A percentile compares a stretch with the other conserved stretches of the same genome.
Evolutionary conservation across 2,329 filamentous ascomycete species (phyloP).

Genomic region (Erysiphe pulchra): DNA sequence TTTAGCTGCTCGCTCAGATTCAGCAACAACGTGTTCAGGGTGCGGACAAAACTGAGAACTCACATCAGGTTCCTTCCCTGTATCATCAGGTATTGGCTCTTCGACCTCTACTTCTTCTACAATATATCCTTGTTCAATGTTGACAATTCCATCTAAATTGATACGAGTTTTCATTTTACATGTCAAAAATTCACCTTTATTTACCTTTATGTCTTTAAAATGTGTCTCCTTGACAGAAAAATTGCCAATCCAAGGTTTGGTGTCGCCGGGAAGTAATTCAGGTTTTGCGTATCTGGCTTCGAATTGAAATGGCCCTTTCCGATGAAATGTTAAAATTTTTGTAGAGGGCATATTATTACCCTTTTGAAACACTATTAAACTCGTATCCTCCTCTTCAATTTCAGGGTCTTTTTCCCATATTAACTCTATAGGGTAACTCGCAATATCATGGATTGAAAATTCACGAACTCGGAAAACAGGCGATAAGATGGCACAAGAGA

Average conservation of each 20-base stretch:
- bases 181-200: slow-evolving; percentile 95
- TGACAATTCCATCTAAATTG: slow-evolving; percentile 87
- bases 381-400: slow-evolving; percentile 95
- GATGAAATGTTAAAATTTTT: slow-evolving; percentile 98
- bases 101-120: slow-evolving; percentile 96
- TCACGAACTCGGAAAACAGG: slow-evolving; percentile 96
- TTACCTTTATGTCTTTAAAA: slow-evolving; percentile 71
- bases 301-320: slow-evolving; percentile 88
- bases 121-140: slow-evolving; percentile 91
- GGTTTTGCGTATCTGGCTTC: slow-evolving; percentile 85
- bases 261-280: slow-evolving; percentile 65
- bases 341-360: slow-evolving; percentile 94
- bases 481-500: slow-evolving; percentile 91
- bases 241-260: slow-evolving; percentile 82
- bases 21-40: slow-evolving; percentile 3
- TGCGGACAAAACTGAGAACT: slow-evolving; percentile 15
- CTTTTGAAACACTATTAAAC: slow-evolving; percentile 88
- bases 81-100: slow-evolving; percentile 62
- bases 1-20: slow-evolving; percentile 6
- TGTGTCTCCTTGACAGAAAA: slow-evolving; percentile 42
- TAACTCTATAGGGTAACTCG: slow-evolving; percentile 96
- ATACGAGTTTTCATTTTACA: slow-evolving; percentile 97
- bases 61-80: slow-evolving; percentile 39
- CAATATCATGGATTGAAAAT: slow-evolving; percentile 91
- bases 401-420: slow-evolving; percentile 96